Evolutionary conservation across 345 rosid genomes (phyloP).

Genomic region (Excoecaria cochinchinensis): DNA sequence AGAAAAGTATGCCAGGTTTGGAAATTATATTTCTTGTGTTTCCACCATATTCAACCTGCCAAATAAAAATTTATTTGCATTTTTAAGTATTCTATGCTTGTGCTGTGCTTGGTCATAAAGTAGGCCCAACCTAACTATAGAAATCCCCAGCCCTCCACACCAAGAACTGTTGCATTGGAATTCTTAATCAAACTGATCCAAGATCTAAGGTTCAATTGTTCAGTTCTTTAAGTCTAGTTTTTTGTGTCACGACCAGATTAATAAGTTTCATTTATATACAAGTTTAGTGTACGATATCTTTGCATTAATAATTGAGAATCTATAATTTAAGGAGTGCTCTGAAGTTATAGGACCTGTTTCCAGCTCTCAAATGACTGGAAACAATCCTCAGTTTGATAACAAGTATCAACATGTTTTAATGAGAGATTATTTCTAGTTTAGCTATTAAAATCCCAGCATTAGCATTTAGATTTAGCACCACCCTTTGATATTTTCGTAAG

Average conservation of each 20-base stretch:
- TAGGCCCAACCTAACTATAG: no score
- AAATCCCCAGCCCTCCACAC: no score
- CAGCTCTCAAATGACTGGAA: not conserved
- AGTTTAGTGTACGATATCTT: not conserved
- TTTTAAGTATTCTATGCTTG: no score
- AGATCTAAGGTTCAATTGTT: not conserved
- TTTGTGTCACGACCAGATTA: not conserved
- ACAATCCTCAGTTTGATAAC: not conserved
- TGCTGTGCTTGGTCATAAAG: no score
- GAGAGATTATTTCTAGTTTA: not conserved
- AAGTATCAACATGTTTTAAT: not conserved
- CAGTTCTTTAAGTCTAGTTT: not conserved
- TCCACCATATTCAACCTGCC: no score
- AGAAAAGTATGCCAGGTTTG: no score
- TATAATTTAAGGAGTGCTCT: not conserved
- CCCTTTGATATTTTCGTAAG: not conserved
- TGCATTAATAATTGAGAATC: not conserved
- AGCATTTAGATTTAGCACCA: not conserved
- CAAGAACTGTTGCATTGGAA: not conserved
- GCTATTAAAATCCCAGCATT: not conserved
- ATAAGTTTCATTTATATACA: not conserved
- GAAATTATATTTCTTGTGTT: no score
- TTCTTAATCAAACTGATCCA: not conserved
- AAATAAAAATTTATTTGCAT: no score
- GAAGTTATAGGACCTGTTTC: not conserved